Evolutionary conservation across 306 rosid genomes (phyloP).

Genomic region (Rosa chinensis): DNA sequence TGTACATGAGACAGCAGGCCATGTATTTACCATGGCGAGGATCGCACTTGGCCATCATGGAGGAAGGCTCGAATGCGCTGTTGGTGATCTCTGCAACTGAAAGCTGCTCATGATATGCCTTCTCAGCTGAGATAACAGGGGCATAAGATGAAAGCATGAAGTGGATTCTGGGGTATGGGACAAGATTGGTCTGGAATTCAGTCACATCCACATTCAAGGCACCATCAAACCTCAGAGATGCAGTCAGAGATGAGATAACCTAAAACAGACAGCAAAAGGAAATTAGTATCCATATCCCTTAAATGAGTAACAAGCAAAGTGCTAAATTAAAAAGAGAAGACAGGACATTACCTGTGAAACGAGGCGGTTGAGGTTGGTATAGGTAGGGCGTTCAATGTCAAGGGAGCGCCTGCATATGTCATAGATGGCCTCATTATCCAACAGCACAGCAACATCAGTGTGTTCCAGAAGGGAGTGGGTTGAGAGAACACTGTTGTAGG

Average conservation of each 20-base stretch:
- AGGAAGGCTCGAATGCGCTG: constrained; percentile 78
- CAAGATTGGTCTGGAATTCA: constrained; percentile 81
- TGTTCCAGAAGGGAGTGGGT: constrained; percentile 82
- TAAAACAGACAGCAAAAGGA: constrained; percentile 14
- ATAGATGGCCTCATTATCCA: constrained; percentile 77
- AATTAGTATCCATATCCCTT: neutral
- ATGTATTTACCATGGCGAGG: constrained; percentile 84
- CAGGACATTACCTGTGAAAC: constrained; percentile 60
- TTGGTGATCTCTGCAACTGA: constrained; percentile 82
- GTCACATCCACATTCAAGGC: constrained; percentile 82
- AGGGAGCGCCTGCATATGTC: constrained; percentile 83
- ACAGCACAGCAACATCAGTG: constrained; percentile 78
- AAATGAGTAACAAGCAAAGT: neutral
- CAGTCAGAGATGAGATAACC: constrained; percentile 81
- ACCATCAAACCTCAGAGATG: constrained; percentile 76
- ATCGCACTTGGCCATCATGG: constrained; percentile 89
- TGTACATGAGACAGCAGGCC: constrained; percentile 86
- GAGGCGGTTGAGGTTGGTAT: constrained; percentile 76
- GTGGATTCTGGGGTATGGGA: constrained; percentile 84
- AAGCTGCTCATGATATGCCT: constrained; percentile 78
- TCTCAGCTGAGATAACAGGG: constrained; percentile 82
- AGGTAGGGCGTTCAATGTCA: constrained; percentile 80
- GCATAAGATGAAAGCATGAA: constrained; percentile 86
- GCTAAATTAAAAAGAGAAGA: neutral
- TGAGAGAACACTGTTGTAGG: constrained; percentile 81